These are phyloP conservation scores for Penicillium waksmanii DNA, from an alignment of 495 filamentous ascomycete species.

Conservation along the genomic window DNA sequence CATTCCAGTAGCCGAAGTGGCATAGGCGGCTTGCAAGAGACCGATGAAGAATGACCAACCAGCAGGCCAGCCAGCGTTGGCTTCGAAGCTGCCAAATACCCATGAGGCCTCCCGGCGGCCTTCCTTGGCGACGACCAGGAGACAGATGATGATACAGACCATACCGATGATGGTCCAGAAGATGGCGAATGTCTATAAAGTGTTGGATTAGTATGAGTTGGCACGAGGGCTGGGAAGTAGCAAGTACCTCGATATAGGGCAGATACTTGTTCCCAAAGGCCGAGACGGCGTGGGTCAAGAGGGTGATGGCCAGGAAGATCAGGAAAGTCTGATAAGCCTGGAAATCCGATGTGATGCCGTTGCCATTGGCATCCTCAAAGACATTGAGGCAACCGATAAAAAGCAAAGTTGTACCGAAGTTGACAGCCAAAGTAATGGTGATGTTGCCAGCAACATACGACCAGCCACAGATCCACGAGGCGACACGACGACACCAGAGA, in stretches of 20 bases:
- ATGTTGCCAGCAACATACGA: conserved; percentile 71
- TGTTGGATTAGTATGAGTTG: conserved; percentile 38
- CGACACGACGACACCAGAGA: conserved; percentile 56
- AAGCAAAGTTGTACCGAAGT: conserved; percentile 34
- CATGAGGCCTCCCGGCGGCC: conserved; percentile 49
- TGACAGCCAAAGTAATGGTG: conserved; percentile 44
- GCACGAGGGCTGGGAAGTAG: conserved; percentile 26
- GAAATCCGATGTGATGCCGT: conserved; percentile 30
- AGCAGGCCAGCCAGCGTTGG: conserved; percentile 55
- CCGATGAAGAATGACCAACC: conserved; percentile 63
- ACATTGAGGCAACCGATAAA: conserved; percentile 30
- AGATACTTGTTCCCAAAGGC: conserved; percentile 35
- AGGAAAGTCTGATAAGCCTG: conserved; percentile 52
- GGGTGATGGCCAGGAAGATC: conserved; percentile 61
- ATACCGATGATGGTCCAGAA: conserved; percentile 62
- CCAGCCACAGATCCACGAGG: conserved; percentile 71
- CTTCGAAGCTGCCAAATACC: conserved; percentile 62
- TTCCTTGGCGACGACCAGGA: conserved; percentile 55
- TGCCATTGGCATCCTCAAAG: conserved; percentile 45
- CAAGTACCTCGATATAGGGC: conserved; percentile 44
- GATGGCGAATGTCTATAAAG: conserved; percentile 61
- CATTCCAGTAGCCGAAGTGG: conserved; percentile 57
- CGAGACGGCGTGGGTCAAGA: conserved; percentile 39
- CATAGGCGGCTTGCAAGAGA: conserved; percentile 57
- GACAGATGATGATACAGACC: conserved; percentile 56